These are phyloP conservation scores for Candida sanyaensis DNA, from an alignment of 1,139 yeast species.

Conservation along the genomic window DNA sequence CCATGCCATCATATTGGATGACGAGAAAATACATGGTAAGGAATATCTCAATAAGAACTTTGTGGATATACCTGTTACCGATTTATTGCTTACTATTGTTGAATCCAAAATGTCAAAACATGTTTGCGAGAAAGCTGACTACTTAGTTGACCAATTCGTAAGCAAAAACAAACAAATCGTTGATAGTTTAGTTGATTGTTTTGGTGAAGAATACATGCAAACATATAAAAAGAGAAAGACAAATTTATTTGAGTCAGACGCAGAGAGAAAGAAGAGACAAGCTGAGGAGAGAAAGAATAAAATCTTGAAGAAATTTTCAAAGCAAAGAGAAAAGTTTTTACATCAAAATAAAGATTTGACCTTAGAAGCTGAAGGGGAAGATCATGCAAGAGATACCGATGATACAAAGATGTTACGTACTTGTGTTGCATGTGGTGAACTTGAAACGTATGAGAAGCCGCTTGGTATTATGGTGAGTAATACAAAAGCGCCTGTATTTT, in stretches of 20 bases:
- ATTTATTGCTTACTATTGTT: constrained; percentile 51
- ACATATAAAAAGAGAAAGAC: constrained; percentile 35
- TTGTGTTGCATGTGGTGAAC: constrained; percentile 72
- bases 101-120: constrained; percentile 53
- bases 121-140: constrained; percentile 56
- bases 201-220: constrained; percentile 56
- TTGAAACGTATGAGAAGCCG: constrained; percentile 41
- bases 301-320: constrained; percentile 44
- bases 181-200: constrained; percentile 53
- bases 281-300: constrained; percentile 40
- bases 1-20: constrained; percentile 65
- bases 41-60: constrained; percentile 45
- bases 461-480: constrained; percentile 58
- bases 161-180: constrained; percentile 48
- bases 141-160: constrained; percentile 51
- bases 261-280: constrained; percentile 46
- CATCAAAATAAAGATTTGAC: constrained; percentile 28
- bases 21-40: constrained; percentile 43
- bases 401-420: constrained; percentile 22
- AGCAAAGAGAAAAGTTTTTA: constrained; percentile 40
- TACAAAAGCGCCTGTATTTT: constrained; percentile 39
- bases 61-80: constrained; percentile 56
- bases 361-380: constrained; percentile 10
- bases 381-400: constrained; percentile 9
- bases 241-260: constrained; percentile 30